Conservation (phyloP, 768 basidiomycete genomes). For the Panus rudis region DNA sequence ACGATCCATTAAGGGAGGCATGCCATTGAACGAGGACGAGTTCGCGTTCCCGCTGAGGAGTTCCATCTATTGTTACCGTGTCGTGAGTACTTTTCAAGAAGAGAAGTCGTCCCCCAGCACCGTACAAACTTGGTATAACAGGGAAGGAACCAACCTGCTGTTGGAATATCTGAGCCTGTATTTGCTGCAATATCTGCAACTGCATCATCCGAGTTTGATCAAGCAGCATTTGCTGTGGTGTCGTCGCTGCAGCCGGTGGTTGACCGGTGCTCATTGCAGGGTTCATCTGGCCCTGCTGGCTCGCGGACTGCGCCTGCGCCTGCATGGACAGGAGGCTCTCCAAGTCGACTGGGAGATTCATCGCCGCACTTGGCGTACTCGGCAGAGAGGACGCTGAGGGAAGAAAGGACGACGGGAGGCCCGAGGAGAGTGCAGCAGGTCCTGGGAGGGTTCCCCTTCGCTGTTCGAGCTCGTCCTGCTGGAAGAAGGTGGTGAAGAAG, state of each 20-base stretch:
- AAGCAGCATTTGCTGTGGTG: constrained; percentile 44
- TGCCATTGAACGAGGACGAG: constrained; percentile 25
- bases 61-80: constrained; percentile 17
- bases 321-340: constrained; percentile 45
- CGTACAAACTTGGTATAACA: neutral
- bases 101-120: constrained; percentile 8
- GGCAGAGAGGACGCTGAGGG: constrained; percentile 10
- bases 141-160: constrained; percentile 60
- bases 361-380: constrained; percentile 11
- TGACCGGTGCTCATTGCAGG: neutral
- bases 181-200: constrained; percentile 69
- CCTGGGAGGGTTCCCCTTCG: constrained; percentile 10
- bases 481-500: constrained; percentile 24
- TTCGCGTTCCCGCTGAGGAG: constrained; percentile 26
- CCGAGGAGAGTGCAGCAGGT: constrained; percentile 12
- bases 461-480: constrained; percentile 11
- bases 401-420: constrained; percentile 2
- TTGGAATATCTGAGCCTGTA: constrained; percentile 82
- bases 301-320: constrained; percentile 29
- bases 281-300: constrained; percentile 9
- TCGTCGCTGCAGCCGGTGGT: constrained; percentile 19
- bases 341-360: constrained; percentile 31
- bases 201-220: constrained; percentile 75
- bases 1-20: constrained; percentile 22
- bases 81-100: neutral